These are phyloP conservation scores for Exidia glandulosa DNA, from an alignment of 768 basidiomycete genomes.

Conservation along the genomic window DNA sequence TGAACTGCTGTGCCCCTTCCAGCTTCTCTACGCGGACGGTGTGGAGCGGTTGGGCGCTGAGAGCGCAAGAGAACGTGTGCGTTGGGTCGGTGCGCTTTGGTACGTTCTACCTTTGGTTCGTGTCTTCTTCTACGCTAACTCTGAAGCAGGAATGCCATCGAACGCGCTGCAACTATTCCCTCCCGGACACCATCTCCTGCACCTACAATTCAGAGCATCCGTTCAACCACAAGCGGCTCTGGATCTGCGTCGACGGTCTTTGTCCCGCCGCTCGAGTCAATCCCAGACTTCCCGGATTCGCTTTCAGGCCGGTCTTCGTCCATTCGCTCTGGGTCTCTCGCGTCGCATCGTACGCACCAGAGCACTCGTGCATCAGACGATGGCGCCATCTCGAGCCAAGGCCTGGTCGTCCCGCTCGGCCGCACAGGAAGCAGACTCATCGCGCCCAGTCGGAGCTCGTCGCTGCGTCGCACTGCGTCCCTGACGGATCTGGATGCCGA, in stretches of 20 bases:
- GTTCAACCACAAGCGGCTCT: constrained; percentile 35
- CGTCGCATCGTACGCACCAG: constrained; percentile 5
- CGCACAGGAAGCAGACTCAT: constrained; percentile 43
- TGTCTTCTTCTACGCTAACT: background rate
- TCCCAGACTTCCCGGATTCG: constrained; percentile 49
- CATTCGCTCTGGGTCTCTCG: constrained; percentile 22
- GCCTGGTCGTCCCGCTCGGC: constrained; percentile 63
- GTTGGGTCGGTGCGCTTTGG: constrained; percentile 91
- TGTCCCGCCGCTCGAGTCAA: constrained; percentile 59
- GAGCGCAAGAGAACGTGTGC: constrained; percentile 71
- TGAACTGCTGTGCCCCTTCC: constrained; percentile 80
- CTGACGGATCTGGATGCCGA: constrained; percentile 66
- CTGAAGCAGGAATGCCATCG: constrained; percentile 59
- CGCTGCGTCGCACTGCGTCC: constrained; percentile 54
- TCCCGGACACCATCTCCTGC: constrained; percentile 36
- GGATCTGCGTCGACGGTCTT: constrained; percentile 67
- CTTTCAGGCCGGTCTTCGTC: constrained; percentile 28
- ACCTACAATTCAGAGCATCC: constrained; percentile 60
- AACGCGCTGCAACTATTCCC: constrained; percentile 46
- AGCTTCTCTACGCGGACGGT: constrained; percentile 82
- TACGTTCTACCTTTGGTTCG: constrained; percentile 25
- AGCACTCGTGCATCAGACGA: constrained; percentile 56
- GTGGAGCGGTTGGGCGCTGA: constrained; percentile 85
- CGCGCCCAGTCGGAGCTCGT: constrained; percentile 50
- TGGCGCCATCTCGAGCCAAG: constrained; percentile 50